phyloP scores from a whole-genome alignment of 345 rosid genomes.

The Excoecaria agallocha region DNA sequence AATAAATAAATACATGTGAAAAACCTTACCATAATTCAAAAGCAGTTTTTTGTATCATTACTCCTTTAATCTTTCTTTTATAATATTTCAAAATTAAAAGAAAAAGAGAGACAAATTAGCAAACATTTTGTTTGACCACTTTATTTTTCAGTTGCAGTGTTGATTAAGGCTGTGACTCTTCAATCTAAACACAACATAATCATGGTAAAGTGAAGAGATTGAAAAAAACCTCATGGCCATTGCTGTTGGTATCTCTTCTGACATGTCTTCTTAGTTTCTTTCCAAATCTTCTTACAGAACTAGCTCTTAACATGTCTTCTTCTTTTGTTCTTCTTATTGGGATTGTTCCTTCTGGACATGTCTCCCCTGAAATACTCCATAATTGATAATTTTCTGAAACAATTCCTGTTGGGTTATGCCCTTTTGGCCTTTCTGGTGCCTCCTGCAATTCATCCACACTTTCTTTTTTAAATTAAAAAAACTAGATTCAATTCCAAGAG shows the following conservation, averaged over 20 bases:
- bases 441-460: constrained; percentile 42
- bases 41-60: constrained; percentile 32
- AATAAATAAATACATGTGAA: neutral
- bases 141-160: constrained; percentile 18
- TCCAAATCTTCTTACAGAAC: constrained; percentile 62
- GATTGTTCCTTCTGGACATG: constrained; percentile 86
- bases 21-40: constrained; percentile 1
- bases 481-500: neutral
- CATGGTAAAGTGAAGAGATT: neutral
- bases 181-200: neutral
- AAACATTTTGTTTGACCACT: constrained; percentile 39
- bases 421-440: constrained; percentile 66
- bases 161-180: constrained; percentile 20
- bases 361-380: constrained; percentile 74
- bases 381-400: constrained; percentile 52
- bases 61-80: constrained; percentile 21
- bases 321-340: constrained; percentile 94
- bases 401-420: constrained; percentile 30
- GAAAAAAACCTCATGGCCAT: constrained; percentile 87
- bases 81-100: neutral
- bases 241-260: constrained; percentile 72
- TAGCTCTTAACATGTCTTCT: constrained; percentile 77
- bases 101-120: constrained; percentile 22
- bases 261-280: constrained; percentile 55
- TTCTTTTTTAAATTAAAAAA: neutral